Evolutionary conservation across 768 basidiomycete species (phyloP), one percentile per base, ranked within the genome.

Genomic region (Xanthoconium purpureum): DNA sequence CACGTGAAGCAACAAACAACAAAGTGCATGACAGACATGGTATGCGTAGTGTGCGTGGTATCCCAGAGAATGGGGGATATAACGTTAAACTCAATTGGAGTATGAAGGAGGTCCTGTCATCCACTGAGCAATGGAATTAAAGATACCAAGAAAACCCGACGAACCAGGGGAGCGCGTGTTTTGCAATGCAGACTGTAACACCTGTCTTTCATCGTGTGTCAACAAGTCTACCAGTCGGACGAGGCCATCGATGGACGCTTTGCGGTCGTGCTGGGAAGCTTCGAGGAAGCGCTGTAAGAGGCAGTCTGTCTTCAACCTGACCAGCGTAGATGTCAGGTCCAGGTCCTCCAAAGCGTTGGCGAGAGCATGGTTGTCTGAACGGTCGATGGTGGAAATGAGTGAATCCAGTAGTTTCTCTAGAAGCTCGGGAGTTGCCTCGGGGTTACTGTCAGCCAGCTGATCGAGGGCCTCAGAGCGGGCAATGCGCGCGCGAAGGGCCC

Each of bases 401-500:
- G 80, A 80, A 61, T 84, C 74, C 52, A 97, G 71, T 6, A 93
- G 70, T 47, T 78, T 81, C 20, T 77, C 74, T 42, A 90, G 84
- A 61, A 91, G 86, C 47, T 90, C 84, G 30, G 77, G 75, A 10
- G 84, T 78, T 2, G 90, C 76, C 35, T 81, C 82, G 5, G 95
- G 92, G 64, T 84, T 85, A 18, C 89, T 88, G 47, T 83, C 82
- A 6, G 81, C 78, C 43, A 97, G 77, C 57, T 80, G 75, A 42
- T 79, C 77, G 42, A 90, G 75, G 18, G 86, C 86, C 38, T 76
- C 74, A 1, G 87, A 87, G 52, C 81, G 84, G 28, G 88, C 88
- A 33, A 91, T 74, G 50, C 88, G 86, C n/a, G 88, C 87, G 43
- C 95, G 88, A 32, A 92, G 80, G 42, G 90, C 84, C 94, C 94